Conservation (phyloP, 139 green algal genomes). For the Nannochloris sp. region DNA sequence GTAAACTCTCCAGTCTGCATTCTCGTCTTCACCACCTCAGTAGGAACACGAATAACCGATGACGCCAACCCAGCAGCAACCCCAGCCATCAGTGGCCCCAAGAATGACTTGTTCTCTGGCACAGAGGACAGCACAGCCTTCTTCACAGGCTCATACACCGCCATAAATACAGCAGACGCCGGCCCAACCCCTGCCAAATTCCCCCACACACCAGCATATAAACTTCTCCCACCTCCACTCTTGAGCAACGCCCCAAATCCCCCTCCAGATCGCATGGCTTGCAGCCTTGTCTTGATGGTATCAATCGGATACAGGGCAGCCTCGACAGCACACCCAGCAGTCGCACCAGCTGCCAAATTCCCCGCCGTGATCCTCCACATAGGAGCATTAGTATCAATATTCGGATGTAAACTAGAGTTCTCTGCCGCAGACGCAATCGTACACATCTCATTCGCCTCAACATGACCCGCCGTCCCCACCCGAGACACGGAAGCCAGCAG, state of each 20-base stretch:
- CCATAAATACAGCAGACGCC: slow-evolving; percentile 89
- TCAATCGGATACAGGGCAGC: slow-evolving; percentile 95
- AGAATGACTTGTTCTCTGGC: slow-evolving; percentile 33
- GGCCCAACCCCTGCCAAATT: slow-evolving; percentile 79
- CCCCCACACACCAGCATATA: slow-evolving; percentile 81
- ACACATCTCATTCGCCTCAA: slow-evolving; percentile 4
- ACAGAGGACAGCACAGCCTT: slow-evolving; percentile 33
- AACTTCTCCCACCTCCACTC: slow-evolving; percentile 58
- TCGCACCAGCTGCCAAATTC: slow-evolving; percentile 72
- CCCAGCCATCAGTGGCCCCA: slow-evolving; percentile 47
- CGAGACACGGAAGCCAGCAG: background rate
- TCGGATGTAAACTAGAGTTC: background rate
- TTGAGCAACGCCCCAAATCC: slow-evolving; percentile 62
- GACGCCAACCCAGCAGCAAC: slow-evolving; percentile 67
- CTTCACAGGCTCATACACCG: slow-evolving; percentile 90
- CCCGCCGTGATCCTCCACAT: slow-evolving; percentile 52
- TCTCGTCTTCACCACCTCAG: slow-evolving; percentile 94
- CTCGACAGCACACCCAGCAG: slow-evolving; percentile 72
- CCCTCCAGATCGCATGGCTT: slow-evolving; percentile 71
- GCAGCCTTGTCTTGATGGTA: slow-evolving; percentile 97
- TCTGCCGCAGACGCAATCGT: slow-evolving; percentile 13
- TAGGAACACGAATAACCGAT: slow-evolving; percentile 86
- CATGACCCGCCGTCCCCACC: background rate
- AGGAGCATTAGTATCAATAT: slow-evolving; percentile 13
- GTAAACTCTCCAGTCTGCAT: slow-evolving; percentile 82